These are phyloP conservation scores for Cercospora sp. DNA, from an alignment of 2,329 filamentous ascomycete genomes.

Conservation along the genomic window DNA sequence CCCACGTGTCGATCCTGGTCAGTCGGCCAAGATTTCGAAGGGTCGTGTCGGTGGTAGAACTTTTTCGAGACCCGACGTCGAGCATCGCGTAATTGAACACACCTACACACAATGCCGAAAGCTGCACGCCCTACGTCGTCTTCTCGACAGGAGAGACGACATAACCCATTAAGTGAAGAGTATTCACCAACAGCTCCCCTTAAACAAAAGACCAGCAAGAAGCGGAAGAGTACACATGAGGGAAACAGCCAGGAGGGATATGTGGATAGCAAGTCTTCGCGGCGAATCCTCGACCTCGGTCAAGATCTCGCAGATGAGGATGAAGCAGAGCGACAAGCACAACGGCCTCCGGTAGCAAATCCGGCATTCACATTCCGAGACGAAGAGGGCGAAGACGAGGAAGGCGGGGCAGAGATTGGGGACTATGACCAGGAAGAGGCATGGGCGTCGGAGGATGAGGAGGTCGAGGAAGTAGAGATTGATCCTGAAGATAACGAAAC, in stretches of 20 bases:
- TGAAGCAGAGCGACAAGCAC: slow-evolving; percentile 52
- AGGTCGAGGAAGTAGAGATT: slow-evolving; percentile 68
- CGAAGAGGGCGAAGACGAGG: slow-evolving; percentile 48
- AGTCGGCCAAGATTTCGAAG: not conserved
- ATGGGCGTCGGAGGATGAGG: slow-evolving; percentile 73
- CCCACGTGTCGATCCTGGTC: slow-evolving; percentile 12
- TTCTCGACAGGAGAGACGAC: slow-evolving; percentile 64
- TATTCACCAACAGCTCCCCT: slow-evolving; percentile 68
- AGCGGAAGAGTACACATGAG: slow-evolving; percentile 60
- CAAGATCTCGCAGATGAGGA: slow-evolving; percentile 87
- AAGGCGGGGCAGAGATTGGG: slow-evolving; percentile 57
- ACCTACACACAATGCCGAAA: slow-evolving; percentile 65
- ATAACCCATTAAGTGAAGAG: slow-evolving; percentile 92
- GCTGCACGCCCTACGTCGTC: slow-evolving; percentile 57
- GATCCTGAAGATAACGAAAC: slow-evolving; percentile 86
- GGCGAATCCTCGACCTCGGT: slow-evolving; percentile 85
- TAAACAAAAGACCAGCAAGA: slow-evolving; percentile 67
- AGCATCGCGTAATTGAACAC: not conserved
- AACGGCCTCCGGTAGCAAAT: slow-evolving; percentile 52
- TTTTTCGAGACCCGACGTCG: not conserved
- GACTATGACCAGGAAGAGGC: slow-evolving; percentile 58
- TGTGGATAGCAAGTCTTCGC: slow-evolving; percentile 83
- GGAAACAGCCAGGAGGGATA: slow-evolving; percentile 64
- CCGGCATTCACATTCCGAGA: slow-evolving; percentile 78
- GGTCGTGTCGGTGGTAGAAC: slow-evolving; percentile 8